Base-by-base conservation (phyloP, 2,329 filamentous ascomycete species). In the Cladosporium sp. region DNA sequence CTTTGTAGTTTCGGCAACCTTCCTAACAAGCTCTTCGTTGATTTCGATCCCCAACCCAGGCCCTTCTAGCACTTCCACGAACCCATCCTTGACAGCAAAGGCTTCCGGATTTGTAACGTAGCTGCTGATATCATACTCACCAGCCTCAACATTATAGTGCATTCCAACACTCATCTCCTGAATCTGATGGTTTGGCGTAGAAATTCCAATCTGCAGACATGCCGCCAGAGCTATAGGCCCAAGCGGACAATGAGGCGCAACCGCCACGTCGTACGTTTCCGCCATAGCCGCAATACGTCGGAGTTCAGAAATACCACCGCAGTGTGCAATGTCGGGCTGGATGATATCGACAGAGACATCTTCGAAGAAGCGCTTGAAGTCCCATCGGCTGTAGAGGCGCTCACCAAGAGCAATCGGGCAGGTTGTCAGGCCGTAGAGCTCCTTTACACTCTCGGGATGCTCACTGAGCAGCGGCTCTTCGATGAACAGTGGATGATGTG, bases 121-220 rank as follows among this genome's bases (percentile, higher is more conserved):
- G 47, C 53, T 60, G 46, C 55, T 49, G 12, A 86, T 70, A 60
- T 87, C 84, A 57, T 81, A 73, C 3, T 79, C 74, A 1, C 78
- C 82, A 0, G 75, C 77, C 55, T 77, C 74, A 4, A 67, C 65
- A 56, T 90, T 90, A 61, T 90, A 90, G 62, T 90, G 86, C 56
- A 90, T 90, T 0, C 86, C 86, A 22, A 88, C 59, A 41, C 82
- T 85, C 86, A 89, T 88, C 64, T 89, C 85, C 61, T 87, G 82
- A 25, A 89, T 88, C 0, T 78, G 79, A 61, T 85, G 88, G 64
- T 84, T 88, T 18, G 74, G 76, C 11, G 70, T 79, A 15, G 68
- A 69, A 25, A 78, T 72, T 27, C 81, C 82, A 2, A 88, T 78
- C 55, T 88, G 85, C 30, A 88, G 73, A 51, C 78, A 82, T 0